These are phyloP conservation scores for Lepidium didymum DNA, from an alignment of 345 rosid species.

Conservation along the genomic window DNA sequence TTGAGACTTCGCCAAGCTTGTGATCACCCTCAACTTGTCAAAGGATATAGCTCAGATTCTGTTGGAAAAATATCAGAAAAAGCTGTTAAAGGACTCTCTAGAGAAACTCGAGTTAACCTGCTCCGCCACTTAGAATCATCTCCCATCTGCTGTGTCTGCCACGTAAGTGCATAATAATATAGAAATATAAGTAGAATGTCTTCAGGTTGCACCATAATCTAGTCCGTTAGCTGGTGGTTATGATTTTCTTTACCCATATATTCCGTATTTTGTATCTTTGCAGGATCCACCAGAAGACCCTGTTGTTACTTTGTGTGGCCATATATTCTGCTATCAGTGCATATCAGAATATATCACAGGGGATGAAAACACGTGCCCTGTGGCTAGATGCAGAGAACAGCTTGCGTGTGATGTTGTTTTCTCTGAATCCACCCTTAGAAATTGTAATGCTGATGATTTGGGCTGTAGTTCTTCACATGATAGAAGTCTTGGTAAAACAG, in stretches of 20 bases:
- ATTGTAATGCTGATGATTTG: constrained; percentile 37
- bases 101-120: constrained; percentile 40
- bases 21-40: constrained; percentile 85
- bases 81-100: constrained; percentile 59
- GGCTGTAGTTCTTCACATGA: constrained; percentile 35
- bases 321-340: constrained; percentile 87
- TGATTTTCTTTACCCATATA: not conserved
- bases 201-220: constrained; percentile 5
- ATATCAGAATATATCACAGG: constrained; percentile 69
- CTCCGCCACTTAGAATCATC: constrained; percentile 42
- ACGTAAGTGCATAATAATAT: constrained; percentile 43
- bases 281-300: constrained; percentile 96
- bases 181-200: not conserved
- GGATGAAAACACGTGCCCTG: constrained; percentile 81
- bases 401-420: constrained; percentile 69
- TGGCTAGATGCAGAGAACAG: constrained; percentile 51
- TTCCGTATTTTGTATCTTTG: constrained; percentile 25
- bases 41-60: constrained; percentile 48
- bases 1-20: constrained; percentile 97
- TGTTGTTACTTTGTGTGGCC: constrained; percentile 81
- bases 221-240: not conserved
- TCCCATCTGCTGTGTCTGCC: constrained; percentile 61
- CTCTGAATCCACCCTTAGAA: constrained; percentile 64
- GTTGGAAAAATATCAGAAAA: constrained; percentile 58
- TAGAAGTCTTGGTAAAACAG: constrained; percentile 32